phyloP scores from a whole-genome alignment of 176 grass and related monocot species.

The Saccharum spontaneum region DNA sequence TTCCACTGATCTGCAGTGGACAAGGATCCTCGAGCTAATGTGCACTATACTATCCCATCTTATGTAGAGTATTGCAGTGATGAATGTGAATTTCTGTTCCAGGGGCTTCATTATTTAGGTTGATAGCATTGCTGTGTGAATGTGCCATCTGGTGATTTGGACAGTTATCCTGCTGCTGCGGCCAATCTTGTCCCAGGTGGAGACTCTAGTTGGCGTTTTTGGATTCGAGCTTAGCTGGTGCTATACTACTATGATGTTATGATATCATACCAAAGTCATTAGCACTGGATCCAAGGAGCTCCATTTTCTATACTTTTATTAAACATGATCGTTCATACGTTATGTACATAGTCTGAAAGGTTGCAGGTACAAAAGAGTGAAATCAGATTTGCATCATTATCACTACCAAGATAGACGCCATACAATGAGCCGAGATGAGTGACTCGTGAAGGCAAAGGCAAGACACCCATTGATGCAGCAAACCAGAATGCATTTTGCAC shows the following conservation, averaged over 20 bases:
- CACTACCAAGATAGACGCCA: no score
- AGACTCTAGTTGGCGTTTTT: neutral
- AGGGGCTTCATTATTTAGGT: no score
- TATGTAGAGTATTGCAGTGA: neutral
- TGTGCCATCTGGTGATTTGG: no score
- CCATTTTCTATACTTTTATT: neutral
- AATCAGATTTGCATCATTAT: neutral
- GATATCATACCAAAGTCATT: no score
- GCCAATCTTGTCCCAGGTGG: neutral
- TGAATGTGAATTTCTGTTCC: neutral
- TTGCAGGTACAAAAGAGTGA: no score
- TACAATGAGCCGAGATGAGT: neutral
- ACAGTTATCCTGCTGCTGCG: neutral
- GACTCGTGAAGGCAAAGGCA: neutral
- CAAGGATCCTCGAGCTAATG: no score
- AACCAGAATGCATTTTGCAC: neutral
- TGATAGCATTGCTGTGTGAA: no score
- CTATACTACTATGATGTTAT: neutral
- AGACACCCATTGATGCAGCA: neutral
- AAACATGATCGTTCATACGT: neutral
- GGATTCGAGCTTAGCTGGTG: neutral
- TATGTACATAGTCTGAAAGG: no score
- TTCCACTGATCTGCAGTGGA: neutral
- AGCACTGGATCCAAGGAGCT: no score
- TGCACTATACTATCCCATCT: neutral